Evolutionary conservation across 176 grass and related monocot species (phyloP).

Genomic region (Pontederia crassipes): DNA sequence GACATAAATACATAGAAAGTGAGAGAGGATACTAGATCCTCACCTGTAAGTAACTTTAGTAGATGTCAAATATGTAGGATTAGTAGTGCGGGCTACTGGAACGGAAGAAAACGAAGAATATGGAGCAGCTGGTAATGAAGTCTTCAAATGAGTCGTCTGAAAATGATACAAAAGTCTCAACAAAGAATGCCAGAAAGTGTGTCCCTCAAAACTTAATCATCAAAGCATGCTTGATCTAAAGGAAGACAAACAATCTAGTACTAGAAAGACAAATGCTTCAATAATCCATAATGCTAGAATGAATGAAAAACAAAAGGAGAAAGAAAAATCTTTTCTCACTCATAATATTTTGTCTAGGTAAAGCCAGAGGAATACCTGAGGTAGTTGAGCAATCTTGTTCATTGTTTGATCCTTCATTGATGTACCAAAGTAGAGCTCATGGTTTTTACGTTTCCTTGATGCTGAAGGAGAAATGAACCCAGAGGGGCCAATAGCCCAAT

Average conservation of each 20-base stretch:
- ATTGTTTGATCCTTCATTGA: slow-evolving; percentile 16
- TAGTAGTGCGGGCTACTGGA: slow-evolving; percentile 10
- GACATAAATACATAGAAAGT: neutral
- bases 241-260: no score
- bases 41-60: slow-evolving; percentile 28
- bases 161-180: neutral
- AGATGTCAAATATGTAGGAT: neutral
- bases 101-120: slow-evolving; percentile 2
- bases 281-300: neutral
- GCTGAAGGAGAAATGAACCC: slow-evolving; percentile 8
- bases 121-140: slow-evolving; percentile 1
- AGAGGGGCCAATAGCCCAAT: slow-evolving; percentile 21
- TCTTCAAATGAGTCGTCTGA: slow-evolving; percentile 10
- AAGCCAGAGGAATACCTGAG: slow-evolving; percentile 22
- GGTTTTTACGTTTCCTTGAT: slow-evolving; percentile 16
- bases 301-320: neutral
- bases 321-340: neutral
- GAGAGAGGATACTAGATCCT: neutral
- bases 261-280: no score
- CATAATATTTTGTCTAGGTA: neutral
- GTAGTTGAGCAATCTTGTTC: slow-evolving; percentile 12
- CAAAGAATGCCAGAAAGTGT: neutral
- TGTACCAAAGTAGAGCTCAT: neutral
- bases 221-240: no score
- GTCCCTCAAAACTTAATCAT: no score